Evolutionary conservation across 108 stramenopile species (phyloP).

Genomic region (Stephanodiscus triporus): DNA sequence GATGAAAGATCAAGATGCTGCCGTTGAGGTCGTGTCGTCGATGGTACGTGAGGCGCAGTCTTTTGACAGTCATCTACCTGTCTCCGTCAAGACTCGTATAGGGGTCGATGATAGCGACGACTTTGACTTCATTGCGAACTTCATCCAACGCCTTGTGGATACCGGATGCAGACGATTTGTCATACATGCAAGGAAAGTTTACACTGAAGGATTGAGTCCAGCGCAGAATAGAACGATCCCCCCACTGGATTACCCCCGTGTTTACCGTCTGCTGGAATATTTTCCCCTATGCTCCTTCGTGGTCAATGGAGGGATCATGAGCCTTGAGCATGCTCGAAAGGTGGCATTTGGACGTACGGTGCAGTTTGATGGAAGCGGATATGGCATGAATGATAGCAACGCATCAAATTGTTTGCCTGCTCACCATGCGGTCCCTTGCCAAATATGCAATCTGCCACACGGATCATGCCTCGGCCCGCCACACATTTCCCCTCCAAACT

Average conservation of each 20-base stretch:
- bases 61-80: conserved; percentile 3
- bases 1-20: conserved; percentile 47
- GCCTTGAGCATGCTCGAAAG: conserved; percentile 55
- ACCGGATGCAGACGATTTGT: conserved; percentile 58
- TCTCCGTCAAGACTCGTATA: conserved; percentile 78
- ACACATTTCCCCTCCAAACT: conserved; percentile 51
- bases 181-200: conserved; percentile 71
- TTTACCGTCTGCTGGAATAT: conserved; percentile 58
- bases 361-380: not conserved
- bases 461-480: conserved; percentile 71
- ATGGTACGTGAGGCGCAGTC: conserved; percentile 25
- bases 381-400: not conserved
- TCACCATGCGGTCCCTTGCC: conserved; percentile 56
- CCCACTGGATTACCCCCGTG: conserved; percentile 73
- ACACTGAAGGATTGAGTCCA: conserved; percentile 56
- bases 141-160: conserved; percentile 45
- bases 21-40: conserved; percentile 21
- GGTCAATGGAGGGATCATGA: conserved; percentile 76
- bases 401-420: not conserved
- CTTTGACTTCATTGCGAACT: conserved; percentile 54
- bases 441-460: conserved; percentile 51
- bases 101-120: conserved; percentile 66
- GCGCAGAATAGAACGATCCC: conserved; percentile 77
- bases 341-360: conserved; percentile 48
- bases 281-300: conserved; percentile 78